Base-by-base conservation (phyloP, 2,329 filamentous ascomycete species). In the Fusarium sp. region DNA sequence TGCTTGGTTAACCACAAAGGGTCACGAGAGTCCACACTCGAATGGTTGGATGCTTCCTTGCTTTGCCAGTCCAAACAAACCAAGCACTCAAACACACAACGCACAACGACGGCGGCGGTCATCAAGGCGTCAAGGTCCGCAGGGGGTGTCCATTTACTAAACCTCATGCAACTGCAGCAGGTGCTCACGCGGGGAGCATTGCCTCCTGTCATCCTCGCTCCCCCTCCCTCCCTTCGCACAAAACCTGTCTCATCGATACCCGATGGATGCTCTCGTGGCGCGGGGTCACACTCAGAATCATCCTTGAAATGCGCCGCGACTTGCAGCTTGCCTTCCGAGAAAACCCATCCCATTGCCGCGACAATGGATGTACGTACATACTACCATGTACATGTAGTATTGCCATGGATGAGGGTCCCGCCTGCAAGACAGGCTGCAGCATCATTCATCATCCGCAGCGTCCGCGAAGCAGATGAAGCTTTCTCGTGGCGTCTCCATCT, bases 291-390 rank as follows among this genome's bases (percentile, higher is more conserved):
- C 62, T 38, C 38, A 60, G 58, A 52, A 20, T 50, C 52, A 65
- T 70, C 61, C 33, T 40, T 38, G 45, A 35, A 67, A 67, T 72
- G 66, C 69, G 67, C 60, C 47, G 69, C 52, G 61, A 73, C 67
- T 76, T 70, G 68, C 68, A 70, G 66, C 62, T 65, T 66, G 69
- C 65, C 50, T 52, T 71, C 65, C 65, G 68, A 73, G 60, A 71
- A 68, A 64, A 67, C 47, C 40, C 68, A 66, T 68, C 33, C 54
- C 42, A 69, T 68, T 68, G 58, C 63, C 61, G 66, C 52, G 57
- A 72, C 63, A 71, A 68, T 56, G 33, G 52, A 56, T 38, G 45
- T 65, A 56, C 42, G 45, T 65, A 56, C 42, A 18, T 63, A 42
- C 36, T 68, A 31, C 45, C 29, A 52, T 18, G 47, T 52, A 29